A percentile compares a stretch with the other conserved stretches of the same genome.
phyloP scores from a whole-genome alignment of 805 yeast genomes.

The Candida chauliodis region DNA sequence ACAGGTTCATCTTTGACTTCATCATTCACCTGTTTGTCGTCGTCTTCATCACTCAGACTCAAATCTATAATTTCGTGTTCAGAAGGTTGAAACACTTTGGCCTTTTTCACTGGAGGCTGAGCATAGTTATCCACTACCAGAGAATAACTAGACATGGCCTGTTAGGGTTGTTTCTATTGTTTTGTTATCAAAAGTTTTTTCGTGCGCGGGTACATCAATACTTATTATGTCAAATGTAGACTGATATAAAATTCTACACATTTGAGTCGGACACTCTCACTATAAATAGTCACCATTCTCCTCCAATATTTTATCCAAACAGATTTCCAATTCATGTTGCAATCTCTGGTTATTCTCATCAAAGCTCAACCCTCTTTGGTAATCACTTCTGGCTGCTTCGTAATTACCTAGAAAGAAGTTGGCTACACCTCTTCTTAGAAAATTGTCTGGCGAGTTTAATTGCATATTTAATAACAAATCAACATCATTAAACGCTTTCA shows the following conservation, averaged over 20 bases:
- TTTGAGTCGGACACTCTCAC: too few species aligned
- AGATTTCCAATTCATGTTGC: conserved; percentile 44
- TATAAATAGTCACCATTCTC: conserved; percentile 55
- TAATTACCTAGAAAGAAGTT: conserved; percentile 58
- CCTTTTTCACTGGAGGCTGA: background rate
- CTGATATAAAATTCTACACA: too few species aligned
- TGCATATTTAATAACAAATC: conserved; percentile 61
- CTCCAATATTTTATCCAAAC: conserved; percentile 46
- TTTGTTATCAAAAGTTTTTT: too few species aligned
- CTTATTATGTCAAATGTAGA: background rate
- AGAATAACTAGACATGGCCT: background rate
- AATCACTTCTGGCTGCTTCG: conserved; percentile 58
- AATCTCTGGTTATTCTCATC: conserved; percentile 51
- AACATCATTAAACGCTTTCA: conserved; percentile 65
- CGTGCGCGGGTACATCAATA: too few species aligned
- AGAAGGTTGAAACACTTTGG: background rate
- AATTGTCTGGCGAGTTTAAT: conserved; percentile 62
- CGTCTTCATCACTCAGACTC: conserved; percentile 1
- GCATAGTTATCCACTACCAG: background rate
- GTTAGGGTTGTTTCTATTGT: too few species aligned
- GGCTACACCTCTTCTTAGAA: conserved; percentile 67
- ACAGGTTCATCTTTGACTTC: background rate
- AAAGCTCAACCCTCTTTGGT: conserved; percentile 72
- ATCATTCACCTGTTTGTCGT: background rate
- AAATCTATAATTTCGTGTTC: background rate